A percentile compares a stretch with the other conserved stretches of the same genome.
phyloP scores from a whole-genome alignment of 192 early-diverging fungal species.

The Umbelopsis isabellina region DNA sequence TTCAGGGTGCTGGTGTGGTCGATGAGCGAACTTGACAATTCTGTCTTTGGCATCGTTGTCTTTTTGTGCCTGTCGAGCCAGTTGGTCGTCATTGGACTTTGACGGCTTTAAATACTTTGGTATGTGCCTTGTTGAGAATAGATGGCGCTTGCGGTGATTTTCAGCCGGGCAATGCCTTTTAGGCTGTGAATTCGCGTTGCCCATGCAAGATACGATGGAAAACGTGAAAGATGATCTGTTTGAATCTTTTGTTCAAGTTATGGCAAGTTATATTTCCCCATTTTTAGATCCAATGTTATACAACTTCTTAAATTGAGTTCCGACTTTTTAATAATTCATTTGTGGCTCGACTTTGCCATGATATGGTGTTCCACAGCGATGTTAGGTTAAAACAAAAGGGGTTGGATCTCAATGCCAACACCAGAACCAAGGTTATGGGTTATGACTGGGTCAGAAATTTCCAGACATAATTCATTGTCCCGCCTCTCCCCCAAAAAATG shows the following conservation, averaged over 20 bases:
- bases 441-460: no score
- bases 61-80: background rate
- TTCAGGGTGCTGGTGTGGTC: background rate
- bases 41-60: background rate
- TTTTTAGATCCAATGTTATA: slow-evolving; percentile 1
- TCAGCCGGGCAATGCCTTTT: background rate
- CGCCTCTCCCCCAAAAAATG: no score
- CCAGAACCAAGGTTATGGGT: no score
- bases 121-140: background rate
- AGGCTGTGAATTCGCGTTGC: background rate
- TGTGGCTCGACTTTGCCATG: background rate
- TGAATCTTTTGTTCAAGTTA: background rate
- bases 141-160: background rate
- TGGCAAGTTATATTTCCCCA: slow-evolving; percentile 5
- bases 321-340: background rate
- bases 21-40: slow-evolving; percentile 8
- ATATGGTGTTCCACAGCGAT: no score
- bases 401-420: no score
- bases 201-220: background rate
- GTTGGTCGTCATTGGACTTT: background rate
- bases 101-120: slow-evolving; percentile 1
- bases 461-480: no score
- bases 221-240: background rate
- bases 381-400: no score
- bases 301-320: background rate